Evolutionary conservation across 2,329 filamentous ascomycete genomes (phyloP), one percentile per base, ranked within the genome.

Genomic region (Sclerotinia sclerotiorum): DNA sequence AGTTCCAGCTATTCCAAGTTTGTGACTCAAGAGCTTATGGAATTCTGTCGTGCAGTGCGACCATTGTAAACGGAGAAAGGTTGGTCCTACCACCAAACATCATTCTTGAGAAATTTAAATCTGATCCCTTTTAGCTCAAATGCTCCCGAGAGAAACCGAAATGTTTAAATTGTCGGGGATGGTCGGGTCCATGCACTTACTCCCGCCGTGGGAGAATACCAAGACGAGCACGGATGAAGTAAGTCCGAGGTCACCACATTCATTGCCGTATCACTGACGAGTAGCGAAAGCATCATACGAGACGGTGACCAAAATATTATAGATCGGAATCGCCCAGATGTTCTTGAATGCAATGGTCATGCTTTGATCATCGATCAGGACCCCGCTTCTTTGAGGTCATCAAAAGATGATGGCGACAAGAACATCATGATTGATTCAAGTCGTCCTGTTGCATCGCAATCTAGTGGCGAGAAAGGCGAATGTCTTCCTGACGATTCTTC

Each of bases 141-240:
- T 72, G 70, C 49, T 72, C 70, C 24, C 68, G 70, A 51, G 69
- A 69, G 48, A 56, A 68, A 19, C 68, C 69, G 3, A 46, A 55
- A 44, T 72, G 70, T 65, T 32, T 46, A 29, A 69, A 70, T 27
- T 72, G 69, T 42, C 55, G 52, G 21, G 46, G 35, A 21, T 65
- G 60, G 51, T 57, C 49, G 35, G 68, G 69, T 17, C 46, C 64
- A 48, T 72, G 70, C 29, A 57, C 62, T 46, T 72, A 72, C 46
- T 71, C 69, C 21, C 57, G 70, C 32, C 64, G 70, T 63, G 70
- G 67, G 24, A 65, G 58, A 42, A 62, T 67, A 24, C 39, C 32
- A 42, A 68, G 68, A 66, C 29, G 68, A 49, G 29, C 69, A 24
- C 29, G 62, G 21, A 49, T 62, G 19, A 71, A 67, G 65, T 68